A percentile compares a stretch with the other conserved stretches of the same genome.
phyloP scores from a whole-genome alignment of 306 rosid species.

The Cicer chorassanicum region DNA sequence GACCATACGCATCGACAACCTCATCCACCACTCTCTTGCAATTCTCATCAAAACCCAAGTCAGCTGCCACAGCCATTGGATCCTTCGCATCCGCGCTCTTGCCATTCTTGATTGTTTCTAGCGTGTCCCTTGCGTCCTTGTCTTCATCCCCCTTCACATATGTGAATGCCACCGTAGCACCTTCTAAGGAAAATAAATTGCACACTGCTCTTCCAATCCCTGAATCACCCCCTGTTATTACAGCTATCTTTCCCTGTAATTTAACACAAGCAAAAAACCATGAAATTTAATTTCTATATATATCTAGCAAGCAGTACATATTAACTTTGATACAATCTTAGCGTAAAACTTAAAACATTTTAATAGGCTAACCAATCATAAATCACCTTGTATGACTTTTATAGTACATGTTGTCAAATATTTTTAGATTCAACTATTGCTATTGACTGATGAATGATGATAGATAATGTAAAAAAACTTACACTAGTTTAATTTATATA shows the following conservation, averaged over 20 bases:
- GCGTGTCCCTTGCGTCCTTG: slow-evolving; percentile 69
- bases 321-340: no score
- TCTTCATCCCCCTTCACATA: slow-evolving; percentile 76
- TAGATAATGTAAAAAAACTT: no score
- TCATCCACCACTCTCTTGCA: slow-evolving; percentile 74
- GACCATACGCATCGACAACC: slow-evolving; percentile 61
- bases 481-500: no score
- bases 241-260: slow-evolving; percentile 75
- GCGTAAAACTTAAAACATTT: no score
- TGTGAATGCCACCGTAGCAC: slow-evolving; percentile 81
- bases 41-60: slow-evolving; percentile 75
- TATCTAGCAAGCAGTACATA: no score
- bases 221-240: slow-evolving; percentile 80
- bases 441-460: no score
- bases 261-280: background rate
- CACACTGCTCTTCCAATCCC: slow-evolving; percentile 82
- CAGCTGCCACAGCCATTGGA: slow-evolving; percentile 74
- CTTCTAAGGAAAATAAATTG: slow-evolving; percentile 69
- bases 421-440: no score
- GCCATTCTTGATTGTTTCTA: slow-evolving; percentile 54
- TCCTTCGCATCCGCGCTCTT: slow-evolving; percentile 60
- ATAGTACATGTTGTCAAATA: no score
- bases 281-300: background rate
- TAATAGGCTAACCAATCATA: no score
- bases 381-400: no score